phyloP scores from a whole-genome alignment of 2,329 filamentous ascomycete genomes.

The Hortaea werneckii region DNA sequence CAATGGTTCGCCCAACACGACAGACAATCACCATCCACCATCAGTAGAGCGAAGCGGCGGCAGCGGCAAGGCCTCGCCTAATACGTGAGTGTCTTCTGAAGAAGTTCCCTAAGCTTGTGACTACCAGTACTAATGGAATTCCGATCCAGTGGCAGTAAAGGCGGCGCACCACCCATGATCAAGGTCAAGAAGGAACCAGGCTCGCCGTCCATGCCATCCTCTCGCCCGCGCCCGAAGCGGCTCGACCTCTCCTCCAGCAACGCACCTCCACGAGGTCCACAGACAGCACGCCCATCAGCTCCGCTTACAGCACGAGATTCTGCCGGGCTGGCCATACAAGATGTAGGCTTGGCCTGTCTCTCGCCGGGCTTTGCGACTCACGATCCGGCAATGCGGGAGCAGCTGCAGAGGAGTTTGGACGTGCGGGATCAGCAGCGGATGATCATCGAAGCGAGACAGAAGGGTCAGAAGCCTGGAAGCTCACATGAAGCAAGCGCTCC shows the following conservation, averaged over 20 bases:
- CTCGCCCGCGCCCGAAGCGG: constrained; percentile 64
- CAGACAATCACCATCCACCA: too few species aligned
- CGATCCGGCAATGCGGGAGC: constrained; percentile 92
- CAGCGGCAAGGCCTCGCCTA: background rate
- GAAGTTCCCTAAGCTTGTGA: too few species aligned
- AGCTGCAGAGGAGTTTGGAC: constrained; percentile 85
- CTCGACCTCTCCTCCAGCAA: constrained; percentile 59
- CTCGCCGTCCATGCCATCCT: constrained; percentile 67
- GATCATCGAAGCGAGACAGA: constrained; percentile 89
- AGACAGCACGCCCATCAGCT: constrained; percentile 50
- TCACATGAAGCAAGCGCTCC: constrained; percentile 21
- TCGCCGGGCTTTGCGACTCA: constrained; percentile 94
- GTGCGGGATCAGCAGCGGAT: constrained; percentile 89
- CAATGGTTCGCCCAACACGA: constrained; percentile 19
- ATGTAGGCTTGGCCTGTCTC: constrained; percentile 86
- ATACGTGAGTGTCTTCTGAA: background rate
- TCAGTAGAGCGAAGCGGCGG: background rate
- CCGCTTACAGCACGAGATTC: constrained; percentile 66
- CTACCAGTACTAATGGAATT: background rate
- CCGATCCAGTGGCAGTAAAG: constrained; percentile 20
- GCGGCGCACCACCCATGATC: constrained; percentile 59
- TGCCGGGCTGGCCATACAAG: constrained; percentile 67
- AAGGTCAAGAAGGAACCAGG: constrained; percentile 93
- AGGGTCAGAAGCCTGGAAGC: constrained; percentile 56
- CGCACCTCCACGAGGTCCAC: constrained; percentile 30